A percentile compares a stretch with the other conserved stretches of the same genome.
Conservation (phyloP, 2,329 filamentous ascomycete genomes). For the Fusarium equiseti region DNA sequence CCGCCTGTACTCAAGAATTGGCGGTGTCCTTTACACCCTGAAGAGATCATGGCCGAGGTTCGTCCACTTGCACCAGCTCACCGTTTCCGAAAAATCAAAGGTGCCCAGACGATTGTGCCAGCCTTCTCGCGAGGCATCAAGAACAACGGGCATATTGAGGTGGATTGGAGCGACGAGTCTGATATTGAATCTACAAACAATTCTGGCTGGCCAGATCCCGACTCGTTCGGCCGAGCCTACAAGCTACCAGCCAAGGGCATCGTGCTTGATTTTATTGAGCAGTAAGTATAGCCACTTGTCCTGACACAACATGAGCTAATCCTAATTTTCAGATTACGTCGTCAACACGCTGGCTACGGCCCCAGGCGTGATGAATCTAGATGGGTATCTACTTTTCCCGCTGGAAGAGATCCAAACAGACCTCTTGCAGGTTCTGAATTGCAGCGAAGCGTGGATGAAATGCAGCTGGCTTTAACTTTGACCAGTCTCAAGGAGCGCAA, state of each 20-base stretch:
- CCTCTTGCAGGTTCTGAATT: conserved; percentile 53
- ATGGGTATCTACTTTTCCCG: conserved; percentile 48
- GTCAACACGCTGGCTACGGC: conserved; percentile 56
- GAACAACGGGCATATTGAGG: conserved; percentile 79
- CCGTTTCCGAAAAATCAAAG: conserved; percentile 71
- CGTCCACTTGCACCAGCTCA: conserved; percentile 71
- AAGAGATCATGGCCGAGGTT: conserved; percentile 75
- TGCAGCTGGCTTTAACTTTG: conserved; percentile 75
- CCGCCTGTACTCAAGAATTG: conserved; percentile 83
- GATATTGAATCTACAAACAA: conserved; percentile 69
- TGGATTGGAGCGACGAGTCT: conserved; percentile 71
- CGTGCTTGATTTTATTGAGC: conserved; percentile 78
- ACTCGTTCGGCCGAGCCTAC: conserved; percentile 73
- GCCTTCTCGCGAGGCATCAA: conserved; percentile 71
- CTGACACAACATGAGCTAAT: conserved; percentile 21
- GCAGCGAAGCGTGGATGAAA: conserved; percentile 67
- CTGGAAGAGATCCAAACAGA: conserved; percentile 35
- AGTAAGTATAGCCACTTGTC: conserved; percentile 57
- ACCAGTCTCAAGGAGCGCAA: conserved; percentile 66
- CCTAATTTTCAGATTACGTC: conserved; percentile 50
- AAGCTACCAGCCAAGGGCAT: conserved; percentile 73
- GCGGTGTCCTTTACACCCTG: conserved; percentile 89
- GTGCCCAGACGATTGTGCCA: conserved; percentile 64
- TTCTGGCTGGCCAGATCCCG: conserved; percentile 67
- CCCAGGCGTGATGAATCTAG: conserved; percentile 49